Conservation (phyloP, 2,329 filamentous ascomycete species). For the Fusarium devonianum region DNA sequence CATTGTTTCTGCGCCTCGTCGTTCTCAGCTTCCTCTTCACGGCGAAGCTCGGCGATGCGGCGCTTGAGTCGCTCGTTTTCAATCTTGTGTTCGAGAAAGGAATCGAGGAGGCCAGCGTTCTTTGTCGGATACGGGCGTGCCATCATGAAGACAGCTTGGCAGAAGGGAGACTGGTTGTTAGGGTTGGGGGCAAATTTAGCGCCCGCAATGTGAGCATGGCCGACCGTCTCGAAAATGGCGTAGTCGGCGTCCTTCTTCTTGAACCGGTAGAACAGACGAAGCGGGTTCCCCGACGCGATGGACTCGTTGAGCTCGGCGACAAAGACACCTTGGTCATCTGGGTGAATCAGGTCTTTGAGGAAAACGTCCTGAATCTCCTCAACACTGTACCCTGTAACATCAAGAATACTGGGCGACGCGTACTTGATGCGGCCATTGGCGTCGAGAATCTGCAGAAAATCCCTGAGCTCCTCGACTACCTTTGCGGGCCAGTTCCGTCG, state of each 20-base stretch:
- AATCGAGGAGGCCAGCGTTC: constrained; percentile 85
- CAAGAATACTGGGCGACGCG: constrained; percentile 79
- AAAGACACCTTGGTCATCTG: constrained; percentile 84
- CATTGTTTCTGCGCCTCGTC: constrained; percentile 70
- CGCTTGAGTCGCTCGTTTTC: constrained; percentile 89
- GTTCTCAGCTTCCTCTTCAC: constrained; percentile 83
- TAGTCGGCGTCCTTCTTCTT: constrained; percentile 76
- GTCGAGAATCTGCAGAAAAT: constrained; percentile 87
- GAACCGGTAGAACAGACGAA: constrained; percentile 89
- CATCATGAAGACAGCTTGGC: constrained; percentile 93
- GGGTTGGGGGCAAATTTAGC: constrained; percentile 70
- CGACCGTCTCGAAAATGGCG: constrained; percentile 87
- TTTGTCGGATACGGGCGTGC: constrained; percentile 88
- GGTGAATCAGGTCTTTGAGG: constrained; percentile 83
- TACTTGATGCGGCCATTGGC: constrained; percentile 85
- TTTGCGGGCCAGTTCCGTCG: constrained; percentile 83
- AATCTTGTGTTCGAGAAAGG: constrained; percentile 95
- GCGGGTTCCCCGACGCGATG: constrained; percentile 78
- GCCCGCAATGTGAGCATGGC: constrained; percentile 85
- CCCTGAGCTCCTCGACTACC: constrained; percentile 87
- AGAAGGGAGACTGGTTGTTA: constrained; percentile 72
- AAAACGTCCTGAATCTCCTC: constrained; percentile 77
- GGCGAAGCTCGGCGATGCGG: constrained; percentile 83
- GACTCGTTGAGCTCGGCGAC: constrained; percentile 88
- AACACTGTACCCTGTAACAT: constrained; percentile 76